These are phyloP conservation scores for Stentor coeruleus DNA, from an alignment of 73 alveolate species.

Conservation along the genomic window DNA sequence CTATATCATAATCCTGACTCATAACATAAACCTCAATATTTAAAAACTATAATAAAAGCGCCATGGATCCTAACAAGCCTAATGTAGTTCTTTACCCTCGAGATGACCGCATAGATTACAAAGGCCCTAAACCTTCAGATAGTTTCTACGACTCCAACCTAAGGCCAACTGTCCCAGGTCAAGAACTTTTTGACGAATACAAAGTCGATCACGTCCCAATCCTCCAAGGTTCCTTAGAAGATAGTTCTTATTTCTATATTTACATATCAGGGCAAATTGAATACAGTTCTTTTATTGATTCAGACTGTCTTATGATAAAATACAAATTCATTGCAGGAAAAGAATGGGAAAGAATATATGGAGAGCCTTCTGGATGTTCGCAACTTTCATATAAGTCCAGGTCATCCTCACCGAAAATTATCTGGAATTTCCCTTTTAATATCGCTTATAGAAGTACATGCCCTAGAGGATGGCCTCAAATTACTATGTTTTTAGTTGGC, in stretches of 20 bases:
- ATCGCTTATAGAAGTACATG: slow-evolving; percentile 67
- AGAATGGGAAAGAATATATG: slow-evolving; percentile 71
- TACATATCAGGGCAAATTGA: slow-evolving; percentile 74
- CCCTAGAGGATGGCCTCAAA: slow-evolving; percentile 89
- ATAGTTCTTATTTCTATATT: slow-evolving; percentile 52
- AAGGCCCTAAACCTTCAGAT: not conserved
- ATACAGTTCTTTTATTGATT: slow-evolving; percentile 65
- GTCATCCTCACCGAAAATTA: slow-evolving; percentile 56
- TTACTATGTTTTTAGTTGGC: slow-evolving; percentile 64
- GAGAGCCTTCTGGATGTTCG: slow-evolving; percentile 52
- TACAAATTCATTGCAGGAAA: slow-evolving; percentile 69
- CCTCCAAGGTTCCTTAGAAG: slow-evolving; percentile 30
- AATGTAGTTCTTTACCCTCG: not conserved
- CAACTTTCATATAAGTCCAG: slow-evolving; percentile 72
- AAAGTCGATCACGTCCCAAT: not conserved
- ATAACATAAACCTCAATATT: no score
- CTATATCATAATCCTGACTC: no score
- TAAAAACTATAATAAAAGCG: no score
- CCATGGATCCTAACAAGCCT: slow-evolving; percentile 26
- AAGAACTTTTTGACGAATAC: not conserved
- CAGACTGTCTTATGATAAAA: slow-evolving; percentile 64
- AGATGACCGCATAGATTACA: slow-evolving; percentile 6
- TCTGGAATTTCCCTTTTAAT: slow-evolving; percentile 86
- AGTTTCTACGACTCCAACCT: not conserved
- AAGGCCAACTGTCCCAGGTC: slow-evolving; percentile 13